Conservation (phyloP, 2,329 filamentous ascomycete species). For the Pseudomassariella vexata region DNA sequence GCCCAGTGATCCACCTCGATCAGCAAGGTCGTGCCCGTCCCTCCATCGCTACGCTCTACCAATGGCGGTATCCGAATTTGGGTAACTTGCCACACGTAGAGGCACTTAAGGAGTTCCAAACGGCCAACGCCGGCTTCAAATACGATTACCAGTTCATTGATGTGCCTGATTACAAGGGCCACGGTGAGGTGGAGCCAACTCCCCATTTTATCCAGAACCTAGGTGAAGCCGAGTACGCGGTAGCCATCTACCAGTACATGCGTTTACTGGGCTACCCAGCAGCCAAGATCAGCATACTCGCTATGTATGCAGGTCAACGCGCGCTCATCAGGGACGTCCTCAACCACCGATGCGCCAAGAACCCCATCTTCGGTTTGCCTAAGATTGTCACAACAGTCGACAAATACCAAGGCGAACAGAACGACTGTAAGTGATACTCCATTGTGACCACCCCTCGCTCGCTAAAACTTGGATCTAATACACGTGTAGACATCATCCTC, state of each 20-base stretch:
- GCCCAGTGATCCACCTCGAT: slow-evolving; percentile 85
- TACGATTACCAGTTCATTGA: slow-evolving; percentile 97
- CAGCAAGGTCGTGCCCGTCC: slow-evolving; percentile 89
- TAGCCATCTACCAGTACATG: slow-evolving; percentile 97
- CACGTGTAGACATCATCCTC: slow-evolving; percentile 89
- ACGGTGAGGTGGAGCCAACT: slow-evolving; percentile 81
- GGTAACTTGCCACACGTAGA: slow-evolving; percentile 74
- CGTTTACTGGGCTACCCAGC: slow-evolving; percentile 88
- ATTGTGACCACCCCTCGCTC: not conserved
- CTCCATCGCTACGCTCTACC: slow-evolving; percentile 82
- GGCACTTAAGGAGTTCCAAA: slow-evolving; percentile 62
- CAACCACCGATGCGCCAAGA: slow-evolving; percentile 73
- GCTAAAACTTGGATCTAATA: not conserved
- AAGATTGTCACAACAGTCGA: slow-evolving; percentile 91
- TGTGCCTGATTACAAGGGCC: slow-evolving; percentile 86
- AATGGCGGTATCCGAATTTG: slow-evolving; percentile 83
- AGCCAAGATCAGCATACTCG: slow-evolving; percentile 76
- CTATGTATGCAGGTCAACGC: slow-evolving; percentile 88
- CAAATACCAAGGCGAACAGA: slow-evolving; percentile 98
- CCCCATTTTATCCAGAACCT: slow-evolving; percentile 96
- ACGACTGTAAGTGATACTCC: slow-evolving; percentile 72
- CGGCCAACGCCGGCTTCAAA: slow-evolving; percentile 84
- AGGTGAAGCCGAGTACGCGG: slow-evolving; percentile 94
- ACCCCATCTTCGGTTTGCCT: slow-evolving; percentile 81
- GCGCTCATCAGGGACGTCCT: slow-evolving; percentile 86